Conservation (phyloP, 371 early-diverging fungal genomes). For the Haplosporangium sp. region DNA sequence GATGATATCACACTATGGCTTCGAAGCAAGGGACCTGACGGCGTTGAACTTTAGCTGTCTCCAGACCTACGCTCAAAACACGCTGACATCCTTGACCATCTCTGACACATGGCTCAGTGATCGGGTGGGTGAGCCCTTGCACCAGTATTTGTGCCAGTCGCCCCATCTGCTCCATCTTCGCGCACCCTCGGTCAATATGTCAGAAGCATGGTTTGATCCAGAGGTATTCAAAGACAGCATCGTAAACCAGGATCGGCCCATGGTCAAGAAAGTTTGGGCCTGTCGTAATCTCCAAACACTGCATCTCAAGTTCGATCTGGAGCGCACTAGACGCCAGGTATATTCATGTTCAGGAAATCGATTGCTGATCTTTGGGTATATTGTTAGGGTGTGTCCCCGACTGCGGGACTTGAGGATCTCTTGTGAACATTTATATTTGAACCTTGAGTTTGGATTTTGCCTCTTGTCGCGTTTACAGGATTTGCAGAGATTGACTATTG, state of each 20-base stretch:
- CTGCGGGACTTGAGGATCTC: background rate
- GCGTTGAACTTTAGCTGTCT: background rate
- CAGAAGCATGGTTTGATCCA: slow-evolving; percentile 4
- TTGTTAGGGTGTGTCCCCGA: slow-evolving; percentile 18
- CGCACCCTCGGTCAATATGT: background rate
- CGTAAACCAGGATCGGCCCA: background rate
- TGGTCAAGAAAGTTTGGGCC: slow-evolving; percentile 15
- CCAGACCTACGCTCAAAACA: background rate
- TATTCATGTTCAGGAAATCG: too few relatives aligned
- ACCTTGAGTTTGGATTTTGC: slow-evolving; percentile 14
- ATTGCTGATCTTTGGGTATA: slow-evolving; percentile 13
- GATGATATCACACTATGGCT: background rate
- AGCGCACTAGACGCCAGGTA: background rate
- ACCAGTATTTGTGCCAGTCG: slow-evolving; percentile 8
- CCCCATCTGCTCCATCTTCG: slow-evolving; percentile 22
- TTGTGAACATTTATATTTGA: background rate
- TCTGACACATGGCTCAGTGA: background rate
- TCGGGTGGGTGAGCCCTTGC: background rate
- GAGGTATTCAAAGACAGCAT: background rate
- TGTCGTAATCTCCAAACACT: slow-evolving; percentile 18
- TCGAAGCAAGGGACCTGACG: background rate
- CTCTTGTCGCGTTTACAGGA: slow-evolving; percentile 7
- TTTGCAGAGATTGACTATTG: slow-evolving; percentile 1
- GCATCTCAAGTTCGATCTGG: slow-evolving; percentile 2
- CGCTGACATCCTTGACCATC: slow-evolving; percentile 6